Evolutionary conservation across 306 rosid species (phyloP), one percentile per base, ranked within the genome.

Genomic region (Senna siamea): DNA sequence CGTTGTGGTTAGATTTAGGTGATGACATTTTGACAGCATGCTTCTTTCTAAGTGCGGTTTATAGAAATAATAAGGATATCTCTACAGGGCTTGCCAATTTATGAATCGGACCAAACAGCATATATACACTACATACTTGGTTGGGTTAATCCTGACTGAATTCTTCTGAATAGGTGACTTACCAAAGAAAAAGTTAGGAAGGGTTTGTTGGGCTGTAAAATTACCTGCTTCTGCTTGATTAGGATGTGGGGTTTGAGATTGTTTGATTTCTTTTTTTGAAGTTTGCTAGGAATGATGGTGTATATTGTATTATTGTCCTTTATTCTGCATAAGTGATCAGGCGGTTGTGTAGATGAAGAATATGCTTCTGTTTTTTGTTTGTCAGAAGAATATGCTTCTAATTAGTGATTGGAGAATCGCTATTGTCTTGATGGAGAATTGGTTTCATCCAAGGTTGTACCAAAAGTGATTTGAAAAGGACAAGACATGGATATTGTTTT

Each of bases 1-100:
- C 53, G 51, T 89, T 69, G 94, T 89, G 70, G 94, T 89, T 83
- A 87, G 88, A 58, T 77, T 87, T 77, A 85, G 87, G 78, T 75
- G 80, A 69, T 75, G 68, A 71, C 48, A 66, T 58, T 78, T 75
- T 46, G 9, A 52, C 64, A 66, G 26, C 79, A 72, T 51, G 75
- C 76, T 64, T 66, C 70, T 65, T 22, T 69, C 11, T 9, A 44
- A 66, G 75, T 57, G 87, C 74, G 53, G 73, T 73, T 77, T 78
- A 82, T 83, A 83, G 62, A 70, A 67, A 75, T 19, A 85, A 87
- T 78, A 62, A 80, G 69, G 81, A 78, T 74, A 78, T 59, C 79
- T 43, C 74, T 71, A 65, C 32, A 58, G 23, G 75, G 57, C 66
- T 70, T 79, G 81, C 55, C 71, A 71, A 63, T 69, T 72, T 70